phyloP scores from a whole-genome alignment of 257 asterid genomes.

The Anisodus tanguticus region DNA sequence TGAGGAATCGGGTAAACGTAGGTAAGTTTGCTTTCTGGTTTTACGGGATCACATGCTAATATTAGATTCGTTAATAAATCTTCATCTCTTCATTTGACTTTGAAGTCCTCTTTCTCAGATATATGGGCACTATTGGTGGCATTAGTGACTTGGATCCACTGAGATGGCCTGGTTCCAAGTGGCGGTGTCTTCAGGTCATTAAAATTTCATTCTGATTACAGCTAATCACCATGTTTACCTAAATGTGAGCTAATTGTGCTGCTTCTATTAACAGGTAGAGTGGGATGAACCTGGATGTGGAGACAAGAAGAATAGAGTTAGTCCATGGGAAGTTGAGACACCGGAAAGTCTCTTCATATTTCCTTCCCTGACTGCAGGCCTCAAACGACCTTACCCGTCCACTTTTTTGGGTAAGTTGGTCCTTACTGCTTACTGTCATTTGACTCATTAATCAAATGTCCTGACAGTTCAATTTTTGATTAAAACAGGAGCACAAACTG shows the following conservation, averaged over 20 bases:
- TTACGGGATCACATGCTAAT: background rate
- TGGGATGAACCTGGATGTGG: constrained; percentile 99
- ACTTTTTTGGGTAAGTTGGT: constrained; percentile 59
- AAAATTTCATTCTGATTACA: background rate
- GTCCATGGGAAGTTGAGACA: constrained; percentile 97
- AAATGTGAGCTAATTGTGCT: background rate
- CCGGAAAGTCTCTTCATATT: constrained; percentile 97
- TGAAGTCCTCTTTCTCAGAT: constrained; percentile 45
- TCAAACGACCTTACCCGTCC: constrained; percentile 88
- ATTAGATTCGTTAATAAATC: background rate
- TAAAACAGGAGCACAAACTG: constrained; percentile 65
- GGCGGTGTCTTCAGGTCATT: constrained; percentile 92
- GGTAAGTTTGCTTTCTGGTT: constrained; percentile 44
- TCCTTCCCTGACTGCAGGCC: constrained; percentile 78
- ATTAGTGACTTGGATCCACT: constrained; percentile 82
- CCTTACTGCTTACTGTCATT: background rate
- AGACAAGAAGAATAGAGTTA: constrained; percentile 81
- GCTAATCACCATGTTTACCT: no score
- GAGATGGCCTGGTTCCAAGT: constrained; percentile 94
- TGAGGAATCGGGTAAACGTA: constrained; percentile 90
- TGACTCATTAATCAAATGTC: background rate
- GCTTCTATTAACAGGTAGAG: constrained; percentile 64
- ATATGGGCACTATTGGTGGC: constrained; percentile 87
- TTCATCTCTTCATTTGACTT: background rate
- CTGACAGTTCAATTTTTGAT: background rate